These are phyloP conservation scores for Saturnispora mendoncae DNA, from an alignment of 805 yeast species.

Conservation along the genomic window DNA sequence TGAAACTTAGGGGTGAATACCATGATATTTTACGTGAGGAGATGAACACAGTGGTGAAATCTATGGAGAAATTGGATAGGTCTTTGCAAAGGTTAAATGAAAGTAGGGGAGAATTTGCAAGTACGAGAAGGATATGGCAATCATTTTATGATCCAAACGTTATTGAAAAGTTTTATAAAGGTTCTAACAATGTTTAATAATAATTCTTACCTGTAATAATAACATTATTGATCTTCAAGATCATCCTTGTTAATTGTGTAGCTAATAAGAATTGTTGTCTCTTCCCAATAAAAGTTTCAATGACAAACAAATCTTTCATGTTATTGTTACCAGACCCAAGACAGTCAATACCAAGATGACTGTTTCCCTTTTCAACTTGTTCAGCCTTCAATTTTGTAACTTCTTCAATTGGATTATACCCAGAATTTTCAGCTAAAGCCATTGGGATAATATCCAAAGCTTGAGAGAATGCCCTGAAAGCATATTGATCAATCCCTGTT, in stretches of 20 bases:
- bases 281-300: constrained; percentile 96
- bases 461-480: constrained; percentile 87
- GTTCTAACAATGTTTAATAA: constrained; percentile 20
- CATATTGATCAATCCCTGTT: constrained; percentile 94
- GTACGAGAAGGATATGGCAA: constrained; percentile 18
- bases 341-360: constrained; percentile 88
- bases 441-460: constrained; percentile 90
- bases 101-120: constrained; percentile 4
- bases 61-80: constrained; percentile 10
- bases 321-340: constrained; percentile 80
- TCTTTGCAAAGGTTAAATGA: constrained; percentile 10
- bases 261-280: constrained; percentile 93
- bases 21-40: background rate
- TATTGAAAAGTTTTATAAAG: constrained; percentile 13
- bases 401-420: constrained; percentile 88
- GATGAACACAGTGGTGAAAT: constrained; percentile 12
- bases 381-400: constrained; percentile 74
- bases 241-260: constrained; percentile 96
- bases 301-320: constrained; percentile 89
- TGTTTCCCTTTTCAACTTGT: constrained; percentile 64
- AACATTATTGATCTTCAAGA: constrained; percentile 92
- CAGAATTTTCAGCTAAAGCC: constrained; percentile 95
- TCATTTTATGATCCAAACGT: constrained; percentile 18
- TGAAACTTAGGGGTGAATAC: constrained; percentile 10
- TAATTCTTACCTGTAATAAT: constrained; percentile 48